Conservation (phyloP, 768 basidiomycete species). For the Steccherinum ochraceum region DNA sequence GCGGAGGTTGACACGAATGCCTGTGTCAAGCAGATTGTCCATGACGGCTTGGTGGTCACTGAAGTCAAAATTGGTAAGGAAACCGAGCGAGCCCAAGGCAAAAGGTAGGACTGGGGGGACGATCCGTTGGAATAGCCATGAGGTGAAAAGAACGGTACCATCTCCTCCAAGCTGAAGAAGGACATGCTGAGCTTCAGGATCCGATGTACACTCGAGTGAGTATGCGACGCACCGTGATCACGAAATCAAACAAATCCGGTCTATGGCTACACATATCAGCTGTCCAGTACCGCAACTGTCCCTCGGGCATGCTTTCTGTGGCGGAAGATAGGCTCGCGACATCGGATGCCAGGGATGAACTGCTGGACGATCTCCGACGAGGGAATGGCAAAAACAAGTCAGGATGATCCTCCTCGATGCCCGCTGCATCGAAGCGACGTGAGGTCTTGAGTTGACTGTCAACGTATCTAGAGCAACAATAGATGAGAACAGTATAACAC, state of each 20-base stretch:
- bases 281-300: slow-evolving; percentile 97
- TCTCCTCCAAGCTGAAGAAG: slow-evolving; percentile 92
- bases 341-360: slow-evolving; percentile 49
- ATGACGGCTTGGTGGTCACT: slow-evolving; percentile 78
- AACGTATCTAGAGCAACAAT: slow-evolving; percentile 62
- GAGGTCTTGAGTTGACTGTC: slow-evolving; percentile 87
- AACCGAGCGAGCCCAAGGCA: slow-evolving; percentile 94
- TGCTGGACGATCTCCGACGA: slow-evolving; percentile 67
- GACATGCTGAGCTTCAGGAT: neutral
- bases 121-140: slow-evolving; percentile 97
- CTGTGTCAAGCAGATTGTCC: slow-evolving; percentile 83
- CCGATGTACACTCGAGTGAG: neutral
- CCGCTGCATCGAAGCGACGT: slow-evolving; percentile 89
- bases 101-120: slow-evolving; percentile 99
- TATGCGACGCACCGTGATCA: slow-evolving; percentile 72
- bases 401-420: slow-evolving; percentile 81
- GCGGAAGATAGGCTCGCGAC: slow-evolving; percentile 34
- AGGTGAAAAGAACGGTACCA: slow-evolving; percentile 97
- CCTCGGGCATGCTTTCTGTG: slow-evolving; percentile 49
- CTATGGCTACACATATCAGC: slow-evolving; percentile 89
- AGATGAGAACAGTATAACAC: neutral
- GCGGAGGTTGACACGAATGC: slow-evolving; percentile 94
- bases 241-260: slow-evolving; percentile 95
- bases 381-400: slow-evolving; percentile 80
- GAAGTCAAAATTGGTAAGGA: slow-evolving; percentile 96